Conservation (phyloP, 495 filamentous ascomycete genomes). For the Halenospora varia region DNA sequence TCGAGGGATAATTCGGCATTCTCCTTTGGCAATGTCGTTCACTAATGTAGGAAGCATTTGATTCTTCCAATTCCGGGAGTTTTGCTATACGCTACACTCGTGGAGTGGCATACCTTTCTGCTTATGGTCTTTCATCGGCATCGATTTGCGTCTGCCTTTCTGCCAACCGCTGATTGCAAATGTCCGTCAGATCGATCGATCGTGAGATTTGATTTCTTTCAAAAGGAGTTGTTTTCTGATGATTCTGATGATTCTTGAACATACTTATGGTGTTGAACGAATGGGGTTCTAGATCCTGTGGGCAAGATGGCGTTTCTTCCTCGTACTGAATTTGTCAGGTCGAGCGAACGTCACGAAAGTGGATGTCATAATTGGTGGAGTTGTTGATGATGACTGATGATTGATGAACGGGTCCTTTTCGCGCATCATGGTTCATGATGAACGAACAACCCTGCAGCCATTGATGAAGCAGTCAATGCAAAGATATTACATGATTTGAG, state of each 20-base stretch:
- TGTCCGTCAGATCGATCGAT: background rate
- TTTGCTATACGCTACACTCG: no score
- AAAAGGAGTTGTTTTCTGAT: background rate
- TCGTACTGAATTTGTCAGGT: background rate
- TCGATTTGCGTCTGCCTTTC: background rate
- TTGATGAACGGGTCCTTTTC: background rate
- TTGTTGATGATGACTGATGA: background rate
- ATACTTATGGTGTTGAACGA: constrained; percentile 1
- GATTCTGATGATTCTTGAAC: background rate
- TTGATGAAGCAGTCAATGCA: background rate
- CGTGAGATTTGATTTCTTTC: background rate
- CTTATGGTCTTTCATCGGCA: no score
- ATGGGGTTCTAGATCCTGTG: background rate
- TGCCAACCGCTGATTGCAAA: background rate
- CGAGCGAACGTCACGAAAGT: background rate
- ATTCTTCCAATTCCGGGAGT: background rate
- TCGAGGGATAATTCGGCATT: background rate
- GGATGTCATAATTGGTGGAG: background rate
- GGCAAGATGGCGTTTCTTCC: background rate
- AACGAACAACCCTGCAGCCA: background rate
- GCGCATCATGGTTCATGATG: background rate
- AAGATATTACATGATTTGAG: background rate
- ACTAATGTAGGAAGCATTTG: background rate
- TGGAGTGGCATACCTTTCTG: no score
- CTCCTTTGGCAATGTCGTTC: background rate